A percentile compares a stretch with the other conserved stretches of the same genome.
These are phyloP conservation scores for Penicillium sp. DNA, from an alignment of 2,329 filamentous ascomycete genomes.

Conservation along the genomic window DNA sequence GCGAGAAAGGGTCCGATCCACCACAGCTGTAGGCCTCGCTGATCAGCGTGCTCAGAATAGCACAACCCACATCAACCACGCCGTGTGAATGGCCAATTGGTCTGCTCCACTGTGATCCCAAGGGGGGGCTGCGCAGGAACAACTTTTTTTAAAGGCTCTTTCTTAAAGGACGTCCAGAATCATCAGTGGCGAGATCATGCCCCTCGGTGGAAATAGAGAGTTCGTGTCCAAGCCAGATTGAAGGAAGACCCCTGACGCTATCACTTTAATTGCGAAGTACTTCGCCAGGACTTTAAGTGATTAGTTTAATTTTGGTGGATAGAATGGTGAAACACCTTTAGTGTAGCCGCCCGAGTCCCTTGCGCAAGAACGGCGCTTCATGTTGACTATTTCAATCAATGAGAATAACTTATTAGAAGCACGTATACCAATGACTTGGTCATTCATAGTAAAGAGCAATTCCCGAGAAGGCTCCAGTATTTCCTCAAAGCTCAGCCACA, in stretches of 20 bases:
- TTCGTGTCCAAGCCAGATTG: not conserved
- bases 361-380: not conserved
- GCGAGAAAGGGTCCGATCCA: not conserved
- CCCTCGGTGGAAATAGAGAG: not conserved
- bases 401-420: too few relatives aligned
- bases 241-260: not conserved
- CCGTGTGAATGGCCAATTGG: not conserved
- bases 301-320: not conserved
- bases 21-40: conserved; percentile 3
- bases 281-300: not conserved
- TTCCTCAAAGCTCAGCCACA: not conserved
- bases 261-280: not conserved
- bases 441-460: not conserved
- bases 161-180: too few relatives aligned
- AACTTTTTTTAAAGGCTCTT: not conserved
- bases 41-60: conserved; percentile 11
- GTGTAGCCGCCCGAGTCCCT: not conserved
- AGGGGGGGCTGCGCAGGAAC: conserved; percentile 10
- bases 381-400: not conserved
- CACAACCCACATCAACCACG: conserved; percentile 13
- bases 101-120: conserved; percentile 4
- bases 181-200: too few relatives aligned
- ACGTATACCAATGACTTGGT: too few relatives aligned
- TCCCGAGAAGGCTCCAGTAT: not conserved
- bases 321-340: not conserved